Evolutionary conservation across 345 rosid species (phyloP).

Genomic region (Moricandia moricandioides): DNA sequence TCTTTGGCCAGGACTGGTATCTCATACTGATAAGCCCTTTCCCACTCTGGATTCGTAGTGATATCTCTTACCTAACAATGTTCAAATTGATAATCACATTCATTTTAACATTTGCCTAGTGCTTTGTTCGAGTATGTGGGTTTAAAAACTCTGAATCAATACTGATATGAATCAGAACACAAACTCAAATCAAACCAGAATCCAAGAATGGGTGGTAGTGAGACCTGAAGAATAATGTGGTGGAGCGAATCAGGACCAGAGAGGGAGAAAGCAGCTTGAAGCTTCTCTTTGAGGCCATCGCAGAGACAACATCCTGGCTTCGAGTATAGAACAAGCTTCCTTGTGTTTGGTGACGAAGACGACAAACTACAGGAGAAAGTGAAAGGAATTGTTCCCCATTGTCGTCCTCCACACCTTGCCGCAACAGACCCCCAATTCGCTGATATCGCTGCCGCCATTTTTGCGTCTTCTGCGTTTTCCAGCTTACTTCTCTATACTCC

Average conservation of each 20-base stretch:
- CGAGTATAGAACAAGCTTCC: constrained; percentile 73
- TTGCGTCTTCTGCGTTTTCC: not conserved
- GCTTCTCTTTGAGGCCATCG: constrained; percentile 94
- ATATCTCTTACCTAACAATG: not conserved
- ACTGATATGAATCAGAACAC: too few species aligned
- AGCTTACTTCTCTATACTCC: not conserved
- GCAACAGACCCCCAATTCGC: constrained; percentile 35
- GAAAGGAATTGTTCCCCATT: constrained; percentile 14
- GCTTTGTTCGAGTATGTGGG: too few species aligned
- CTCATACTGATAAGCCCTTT: not conserved
- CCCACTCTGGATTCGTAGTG: not conserved
- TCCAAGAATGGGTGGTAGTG: too few species aligned
- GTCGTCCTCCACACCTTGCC: constrained; percentile 35
- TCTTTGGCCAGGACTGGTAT: not conserved
- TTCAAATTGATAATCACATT: not conserved
- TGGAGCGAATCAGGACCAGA: constrained; percentile 57
- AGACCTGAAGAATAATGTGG: too few species aligned
- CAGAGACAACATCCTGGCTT: constrained; percentile 94
- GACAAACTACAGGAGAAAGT: not conserved
- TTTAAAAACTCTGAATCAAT: too few species aligned
- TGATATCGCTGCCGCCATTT: constrained; percentile 41
- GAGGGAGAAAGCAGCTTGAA: constrained; percentile 68
- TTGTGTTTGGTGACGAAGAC: constrained; percentile 13
- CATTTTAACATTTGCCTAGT: too few species aligned
- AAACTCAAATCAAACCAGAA: too few species aligned